Conservation (phyloP, 2,329 filamentous ascomycete species). For the Thielaviopsis punctulata region DNA sequence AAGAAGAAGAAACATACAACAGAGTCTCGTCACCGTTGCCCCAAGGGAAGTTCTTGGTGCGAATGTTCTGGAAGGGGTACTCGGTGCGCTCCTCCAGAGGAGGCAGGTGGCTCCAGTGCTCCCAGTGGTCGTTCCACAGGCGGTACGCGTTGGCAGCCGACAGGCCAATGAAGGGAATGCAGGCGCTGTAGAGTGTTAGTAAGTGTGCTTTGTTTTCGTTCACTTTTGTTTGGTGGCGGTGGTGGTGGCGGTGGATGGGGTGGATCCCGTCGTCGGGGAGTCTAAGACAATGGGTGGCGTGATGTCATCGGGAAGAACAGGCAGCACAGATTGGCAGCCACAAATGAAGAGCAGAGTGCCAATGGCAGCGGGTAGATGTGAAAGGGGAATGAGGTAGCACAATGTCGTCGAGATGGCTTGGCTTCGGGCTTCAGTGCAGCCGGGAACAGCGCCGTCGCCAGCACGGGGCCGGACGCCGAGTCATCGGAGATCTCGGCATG, state of each 20-base stretch:
- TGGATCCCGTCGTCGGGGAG: no score
- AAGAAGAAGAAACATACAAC: conserved; percentile 34
- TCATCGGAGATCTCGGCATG: neutral
- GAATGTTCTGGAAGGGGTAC: conserved; percentile 97
- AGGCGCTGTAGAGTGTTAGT: conserved; percentile 37
- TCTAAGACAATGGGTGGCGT: neutral
- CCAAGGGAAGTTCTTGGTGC: conserved; percentile 89
- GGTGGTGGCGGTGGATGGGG: no score
- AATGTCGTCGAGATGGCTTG: neutral
- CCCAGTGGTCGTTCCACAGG: conserved; percentile 93
- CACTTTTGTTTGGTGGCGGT: no score
- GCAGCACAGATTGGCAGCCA: no score
- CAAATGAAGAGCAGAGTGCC: no score
- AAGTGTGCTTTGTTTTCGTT: neutral
- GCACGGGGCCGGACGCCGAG: neutral
- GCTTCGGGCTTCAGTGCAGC: neutral
- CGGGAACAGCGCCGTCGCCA: neutral
- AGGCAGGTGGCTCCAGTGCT: conserved; percentile 74
- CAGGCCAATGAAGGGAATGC: conserved; percentile 55
- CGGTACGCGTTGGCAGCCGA: conserved; percentile 69
- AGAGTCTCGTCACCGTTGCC: conserved; percentile 86
- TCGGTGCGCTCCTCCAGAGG: conserved; percentile 80
- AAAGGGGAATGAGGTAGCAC: neutral
- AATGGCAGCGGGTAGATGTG: no score
- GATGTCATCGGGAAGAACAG: neutral